Percentiles rank a stretch among this genome's conserved stretches.
phyloP scores from a whole-genome alignment of 768 basidiomycete genomes.

The Trametes sanguinea region DNA sequence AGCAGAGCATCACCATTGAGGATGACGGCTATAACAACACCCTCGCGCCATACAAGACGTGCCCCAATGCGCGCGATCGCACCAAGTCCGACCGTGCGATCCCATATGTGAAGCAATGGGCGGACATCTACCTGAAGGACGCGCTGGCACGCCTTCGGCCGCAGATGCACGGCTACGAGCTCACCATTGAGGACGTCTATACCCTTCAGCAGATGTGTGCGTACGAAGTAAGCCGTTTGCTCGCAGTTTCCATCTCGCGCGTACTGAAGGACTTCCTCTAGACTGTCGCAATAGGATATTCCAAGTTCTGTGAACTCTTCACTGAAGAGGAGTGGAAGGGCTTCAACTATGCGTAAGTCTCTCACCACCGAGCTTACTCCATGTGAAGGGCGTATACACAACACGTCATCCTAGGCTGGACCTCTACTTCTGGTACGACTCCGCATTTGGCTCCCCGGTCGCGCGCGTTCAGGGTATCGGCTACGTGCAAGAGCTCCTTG shows the following conservation, averaged over 20 bases:
- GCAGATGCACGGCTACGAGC: conserved; percentile 59
- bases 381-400: neutral
- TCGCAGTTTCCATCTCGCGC: neutral
- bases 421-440: conserved; percentile 63
- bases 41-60: conserved; percentile 83
- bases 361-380: neutral
- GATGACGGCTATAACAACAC: conserved; percentile 56
- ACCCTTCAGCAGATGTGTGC: conserved; percentile 82
- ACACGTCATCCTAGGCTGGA: conserved; percentile 50
- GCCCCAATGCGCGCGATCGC: conserved; percentile 57
- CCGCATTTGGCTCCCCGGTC: conserved; percentile 80
- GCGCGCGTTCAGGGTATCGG: conserved; percentile 78
- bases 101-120: conserved; percentile 66
- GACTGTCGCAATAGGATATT: conserved; percentile 92
- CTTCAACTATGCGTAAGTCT: conserved; percentile 77
- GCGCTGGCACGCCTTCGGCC: conserved; percentile 62
- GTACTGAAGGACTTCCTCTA: conserved; percentile 29
- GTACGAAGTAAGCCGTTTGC: conserved; percentile 60
- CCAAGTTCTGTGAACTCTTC: conserved; percentile 89
- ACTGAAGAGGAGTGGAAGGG: conserved; percentile 93
- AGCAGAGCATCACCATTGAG: conserved; percentile 47
- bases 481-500: conserved; percentile 80
- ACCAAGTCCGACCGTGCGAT: conserved; percentile 58
- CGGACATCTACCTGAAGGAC: conserved; percentile 65
- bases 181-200: conserved; percentile 71